Conservation (phyloP, 495 filamentous ascomycete genomes). For the Podospora sp. region DNA sequence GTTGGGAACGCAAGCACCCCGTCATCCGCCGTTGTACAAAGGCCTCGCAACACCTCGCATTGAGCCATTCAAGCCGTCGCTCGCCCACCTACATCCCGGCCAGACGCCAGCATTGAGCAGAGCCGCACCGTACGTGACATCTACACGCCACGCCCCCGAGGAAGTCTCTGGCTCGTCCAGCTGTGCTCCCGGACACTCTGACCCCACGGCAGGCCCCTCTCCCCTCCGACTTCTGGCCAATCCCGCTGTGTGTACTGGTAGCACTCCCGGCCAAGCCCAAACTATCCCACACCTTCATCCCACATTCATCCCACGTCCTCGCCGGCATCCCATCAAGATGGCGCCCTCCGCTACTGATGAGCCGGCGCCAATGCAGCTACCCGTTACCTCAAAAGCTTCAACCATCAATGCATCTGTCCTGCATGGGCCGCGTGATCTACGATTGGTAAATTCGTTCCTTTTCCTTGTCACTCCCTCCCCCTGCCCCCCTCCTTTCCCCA, state of each 20-base stretch:
- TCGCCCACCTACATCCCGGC: conserved; percentile 14
- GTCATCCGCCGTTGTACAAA: conserved; percentile 10
- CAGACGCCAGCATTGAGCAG: conserved; percentile 16
- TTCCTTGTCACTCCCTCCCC: conserved; percentile 17
- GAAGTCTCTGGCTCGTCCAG: conserved; percentile 17
- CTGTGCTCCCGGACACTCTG: conserved; percentile 21
- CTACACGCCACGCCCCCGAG: conserved; percentile 3
- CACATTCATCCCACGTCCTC: conserved; percentile 36
- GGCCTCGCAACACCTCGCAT: neutral
- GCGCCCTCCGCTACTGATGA: conserved; percentile 50
- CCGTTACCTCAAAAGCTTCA: conserved; percentile 44
- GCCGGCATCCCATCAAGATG: conserved; percentile 43
- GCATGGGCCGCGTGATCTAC: conserved; percentile 53
- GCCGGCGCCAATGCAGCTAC: conserved; percentile 47
- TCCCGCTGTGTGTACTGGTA: conserved; percentile 20
- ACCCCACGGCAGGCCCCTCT: conserved; percentile 35
- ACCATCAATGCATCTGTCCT: conserved; percentile 54
- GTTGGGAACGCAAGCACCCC: neutral
- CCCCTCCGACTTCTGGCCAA: conserved; percentile 27
- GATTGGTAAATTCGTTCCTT: conserved; percentile 45
- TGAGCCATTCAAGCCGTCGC: conserved; percentile 2
- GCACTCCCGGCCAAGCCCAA: conserved; percentile 25
- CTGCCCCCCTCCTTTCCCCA: conserved; percentile 6
- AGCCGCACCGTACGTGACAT: conserved; percentile 21
- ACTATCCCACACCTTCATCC: conserved; percentile 36